Percentiles rank a stretch among this genome's conserved stretches.
These are phyloP conservation scores for Backusella australiensis DNA, from an alignment of 192 early-diverging fungal genomes.

Conservation along the genomic window DNA sequence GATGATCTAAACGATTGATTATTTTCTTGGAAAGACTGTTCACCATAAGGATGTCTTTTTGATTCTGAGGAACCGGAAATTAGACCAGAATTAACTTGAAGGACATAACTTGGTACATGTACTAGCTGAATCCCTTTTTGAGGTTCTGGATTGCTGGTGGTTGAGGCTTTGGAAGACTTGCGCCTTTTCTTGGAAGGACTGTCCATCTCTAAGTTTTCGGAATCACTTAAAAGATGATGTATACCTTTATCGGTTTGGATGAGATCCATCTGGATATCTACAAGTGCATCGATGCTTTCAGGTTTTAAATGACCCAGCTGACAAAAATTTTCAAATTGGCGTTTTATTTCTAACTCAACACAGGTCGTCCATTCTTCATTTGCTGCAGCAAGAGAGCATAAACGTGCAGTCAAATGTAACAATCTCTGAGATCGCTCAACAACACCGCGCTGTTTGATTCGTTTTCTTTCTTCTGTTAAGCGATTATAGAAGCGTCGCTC, in stretches of 20 bases:
- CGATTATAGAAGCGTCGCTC: conserved; percentile 62
- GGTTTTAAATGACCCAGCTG: conserved; percentile 19
- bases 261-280: conserved; percentile 17
- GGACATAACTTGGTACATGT: conserved; percentile 14
- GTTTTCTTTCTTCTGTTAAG: conserved; percentile 55
- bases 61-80: background rate
- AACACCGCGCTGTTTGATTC: conserved; percentile 49
- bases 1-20: background rate
- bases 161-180: background rate
- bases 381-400: conserved; percentile 39
- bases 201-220: background rate
- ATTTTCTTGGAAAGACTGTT: background rate
- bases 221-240: background rate
- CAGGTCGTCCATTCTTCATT: conserved; percentile 32
- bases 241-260: conserved; percentile 7
- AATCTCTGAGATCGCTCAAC: conserved; percentile 43
- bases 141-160: background rate
- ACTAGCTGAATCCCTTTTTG: conserved; percentile 28
- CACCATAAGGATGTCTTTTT: background rate
- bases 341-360: conserved; percentile 25
- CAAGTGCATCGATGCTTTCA: conserved; percentile 12
- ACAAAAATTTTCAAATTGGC: conserved; percentile 27
- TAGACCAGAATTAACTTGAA: conserved; percentile 17
- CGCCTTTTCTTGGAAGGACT: background rate
- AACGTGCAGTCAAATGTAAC: conserved; percentile 43